Conservation (phyloP, 129 eudicot species). For the Oenanthe sinensis region DNA sequence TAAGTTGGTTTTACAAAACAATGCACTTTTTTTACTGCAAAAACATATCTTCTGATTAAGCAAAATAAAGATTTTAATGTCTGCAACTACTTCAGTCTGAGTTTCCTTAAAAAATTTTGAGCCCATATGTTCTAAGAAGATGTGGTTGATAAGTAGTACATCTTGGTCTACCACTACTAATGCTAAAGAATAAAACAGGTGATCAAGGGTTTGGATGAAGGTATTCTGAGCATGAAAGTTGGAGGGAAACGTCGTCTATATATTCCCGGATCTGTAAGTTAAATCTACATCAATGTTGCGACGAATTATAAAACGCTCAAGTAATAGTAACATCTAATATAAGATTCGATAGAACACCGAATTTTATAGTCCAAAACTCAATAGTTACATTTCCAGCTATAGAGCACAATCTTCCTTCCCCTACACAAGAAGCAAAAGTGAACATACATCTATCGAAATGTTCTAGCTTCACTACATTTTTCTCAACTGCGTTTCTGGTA, state of each 20-base stretch:
- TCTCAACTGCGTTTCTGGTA: background rate
- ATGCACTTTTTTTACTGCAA: background rate
- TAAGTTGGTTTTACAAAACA: background rate
- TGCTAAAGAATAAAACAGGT: constrained; percentile 41
- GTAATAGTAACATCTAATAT: background rate
- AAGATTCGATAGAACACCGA: background rate
- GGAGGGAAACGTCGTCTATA: constrained; percentile 93
- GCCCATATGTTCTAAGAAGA: background rate
- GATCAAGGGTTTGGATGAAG: constrained; percentile 96
- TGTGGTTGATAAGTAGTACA: background rate
- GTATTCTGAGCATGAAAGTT: constrained; percentile 82
- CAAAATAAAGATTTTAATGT: background rate
- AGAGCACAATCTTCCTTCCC: background rate
- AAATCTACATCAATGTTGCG: background rate
- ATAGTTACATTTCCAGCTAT: background rate
- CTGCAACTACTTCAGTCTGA: background rate
- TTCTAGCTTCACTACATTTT: background rate
- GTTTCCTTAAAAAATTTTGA: background rate
- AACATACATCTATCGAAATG: background rate
- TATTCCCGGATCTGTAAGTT: constrained; percentile 91
- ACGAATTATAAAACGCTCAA: too few species aligned
- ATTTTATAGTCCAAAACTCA: background rate
- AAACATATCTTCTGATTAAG: background rate
- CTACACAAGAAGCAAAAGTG: background rate
- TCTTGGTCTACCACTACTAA: background rate